These are phyloP conservation scores for Pichia inconspicua DNA, from an alignment of 1,139 yeast genomes.

Conservation along the genomic window DNA sequence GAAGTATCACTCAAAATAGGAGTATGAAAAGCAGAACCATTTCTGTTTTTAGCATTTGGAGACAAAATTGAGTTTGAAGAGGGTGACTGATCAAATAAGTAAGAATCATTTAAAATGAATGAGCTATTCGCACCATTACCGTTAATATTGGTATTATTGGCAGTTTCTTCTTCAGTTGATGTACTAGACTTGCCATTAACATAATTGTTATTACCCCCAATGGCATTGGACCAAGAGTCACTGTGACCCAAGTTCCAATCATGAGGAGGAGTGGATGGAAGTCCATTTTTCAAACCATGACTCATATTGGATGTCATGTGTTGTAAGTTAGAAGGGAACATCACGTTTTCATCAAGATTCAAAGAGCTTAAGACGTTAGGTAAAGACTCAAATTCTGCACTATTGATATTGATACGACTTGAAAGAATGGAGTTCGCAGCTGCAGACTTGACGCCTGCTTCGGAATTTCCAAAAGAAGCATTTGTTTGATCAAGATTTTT, in stretches of 20 bases:
- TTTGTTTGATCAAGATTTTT: slow-evolving; percentile 1
- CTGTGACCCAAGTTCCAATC: slow-evolving; percentile 11
- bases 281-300: slow-evolving; percentile 19
- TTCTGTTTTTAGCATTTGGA: slow-evolving; percentile 10
- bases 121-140: slow-evolving; percentile 5
- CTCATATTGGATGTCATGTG: slow-evolving; percentile 14
- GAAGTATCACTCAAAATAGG: slow-evolving; percentile 22
- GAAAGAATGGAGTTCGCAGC: slow-evolving; percentile 5
- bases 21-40: slow-evolving; percentile 17
- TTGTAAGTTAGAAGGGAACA: slow-evolving; percentile 22
- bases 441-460: not conserved
- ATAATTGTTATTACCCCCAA: slow-evolving; percentile 3
- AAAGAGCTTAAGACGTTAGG: slow-evolving; percentile 24
- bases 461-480: not conserved
- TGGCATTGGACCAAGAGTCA: slow-evolving; percentile 7
- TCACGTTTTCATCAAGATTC: slow-evolving; percentile 20
- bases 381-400: slow-evolving; percentile 22
- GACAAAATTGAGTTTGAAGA: slow-evolving; percentile 10
- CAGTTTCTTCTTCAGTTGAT: slow-evolving; percentile 14
- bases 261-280: slow-evolving; percentile 26
- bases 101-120: slow-evolving; percentile 10
- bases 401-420: not conserved
- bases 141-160: slow-evolving; percentile 3
- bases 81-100: slow-evolving; percentile 11
- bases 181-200: slow-evolving; percentile 15